These are phyloP conservation scores for Cryptococcus sp. DNA, from an alignment of 1,284 basidiomycete species.

Conservation along the genomic window DNA sequence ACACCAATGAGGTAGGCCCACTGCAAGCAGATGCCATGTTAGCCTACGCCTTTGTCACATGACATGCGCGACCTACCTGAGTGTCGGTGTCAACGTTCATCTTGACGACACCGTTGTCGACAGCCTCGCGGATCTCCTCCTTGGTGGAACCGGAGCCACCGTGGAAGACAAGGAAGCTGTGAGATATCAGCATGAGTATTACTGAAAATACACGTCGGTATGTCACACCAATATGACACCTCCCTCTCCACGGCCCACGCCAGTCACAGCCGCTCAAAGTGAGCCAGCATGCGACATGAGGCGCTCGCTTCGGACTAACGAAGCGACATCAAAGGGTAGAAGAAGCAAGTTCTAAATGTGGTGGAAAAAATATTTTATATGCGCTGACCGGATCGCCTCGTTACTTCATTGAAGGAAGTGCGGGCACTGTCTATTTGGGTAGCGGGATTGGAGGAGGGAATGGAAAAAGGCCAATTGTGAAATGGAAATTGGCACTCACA, in stretches of 20 bases:
- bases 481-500: constrained; percentile 59
- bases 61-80: constrained; percentile 26
- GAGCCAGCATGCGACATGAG: constrained; percentile 26
- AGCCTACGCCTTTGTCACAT: not conserved
- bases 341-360: constrained; percentile 51
- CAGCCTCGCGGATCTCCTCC: constrained; percentile 93
- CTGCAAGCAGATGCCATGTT: constrained; percentile 54
- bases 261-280: constrained; percentile 33
- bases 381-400: constrained; percentile 51
- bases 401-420: constrained; percentile 39
- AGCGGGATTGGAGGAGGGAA: constrained; percentile 27
- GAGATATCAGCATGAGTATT: constrained; percentile 10
- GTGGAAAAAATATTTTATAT: constrained; percentile 29
- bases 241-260: constrained; percentile 46
- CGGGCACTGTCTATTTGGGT: constrained; percentile 52
- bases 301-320: constrained; percentile 18
- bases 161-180: constrained; percentile 98
- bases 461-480: constrained; percentile 1
- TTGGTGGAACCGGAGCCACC: constrained; percentile 97
- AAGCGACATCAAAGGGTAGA: constrained; percentile 37
- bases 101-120: constrained; percentile 90
- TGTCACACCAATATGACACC: constrained; percentile 52
- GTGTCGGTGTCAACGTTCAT: constrained; percentile 91
- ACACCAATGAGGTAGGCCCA: constrained; percentile 90
- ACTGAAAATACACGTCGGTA: constrained; percentile 9